Percentiles rank a stretch among this genome's conserved stretches.
Evolutionary conservation across 1,284 basidiomycete genomes (phyloP).

Genomic region (Paramarasmius palmivorus): DNA sequence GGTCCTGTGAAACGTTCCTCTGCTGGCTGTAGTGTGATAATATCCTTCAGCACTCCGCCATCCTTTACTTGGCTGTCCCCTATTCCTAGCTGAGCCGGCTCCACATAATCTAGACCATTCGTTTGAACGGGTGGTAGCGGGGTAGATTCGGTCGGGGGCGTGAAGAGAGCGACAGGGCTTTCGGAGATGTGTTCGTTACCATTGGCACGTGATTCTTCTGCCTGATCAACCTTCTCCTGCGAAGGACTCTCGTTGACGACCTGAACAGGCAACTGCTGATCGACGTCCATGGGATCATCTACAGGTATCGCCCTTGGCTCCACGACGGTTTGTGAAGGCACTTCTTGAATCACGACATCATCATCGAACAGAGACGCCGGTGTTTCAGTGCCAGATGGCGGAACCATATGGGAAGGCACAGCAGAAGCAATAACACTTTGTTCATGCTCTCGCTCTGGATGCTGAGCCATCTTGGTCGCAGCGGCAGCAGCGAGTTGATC

Average conservation of each 20-base stretch:
- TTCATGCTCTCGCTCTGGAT: constrained; percentile 13
- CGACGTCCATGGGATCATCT: background rate
- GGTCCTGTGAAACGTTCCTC: background rate
- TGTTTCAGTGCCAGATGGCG: constrained; percentile 1
- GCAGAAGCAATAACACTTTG: constrained; percentile 15
- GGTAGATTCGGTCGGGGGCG: background rate
- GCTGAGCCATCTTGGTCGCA: constrained; percentile 17
- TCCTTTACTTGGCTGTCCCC: background rate
- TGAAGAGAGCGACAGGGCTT: background rate
- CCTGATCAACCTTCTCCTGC: too few species aligned
- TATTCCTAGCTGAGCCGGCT: too few species aligned
- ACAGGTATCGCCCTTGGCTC: background rate
- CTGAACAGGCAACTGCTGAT: background rate
- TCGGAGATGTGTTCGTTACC: too few species aligned
- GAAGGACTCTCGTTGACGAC: too few species aligned
- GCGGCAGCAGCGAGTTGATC: constrained; percentile 15
- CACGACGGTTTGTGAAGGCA: background rate
- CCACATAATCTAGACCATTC: background rate
- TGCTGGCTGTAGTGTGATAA: background rate
- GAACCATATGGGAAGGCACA: constrained; percentile 1
- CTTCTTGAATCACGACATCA: constrained; percentile 11
- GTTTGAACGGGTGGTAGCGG: background rate
- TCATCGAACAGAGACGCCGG: constrained; percentile 16
- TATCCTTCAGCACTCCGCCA: background rate
- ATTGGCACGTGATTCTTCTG: too few species aligned